These are phyloP conservation scores for Colletotrichum filicis DNA, from an alignment of 2,329 filamentous ascomycete species.

Conservation along the genomic window DNA sequence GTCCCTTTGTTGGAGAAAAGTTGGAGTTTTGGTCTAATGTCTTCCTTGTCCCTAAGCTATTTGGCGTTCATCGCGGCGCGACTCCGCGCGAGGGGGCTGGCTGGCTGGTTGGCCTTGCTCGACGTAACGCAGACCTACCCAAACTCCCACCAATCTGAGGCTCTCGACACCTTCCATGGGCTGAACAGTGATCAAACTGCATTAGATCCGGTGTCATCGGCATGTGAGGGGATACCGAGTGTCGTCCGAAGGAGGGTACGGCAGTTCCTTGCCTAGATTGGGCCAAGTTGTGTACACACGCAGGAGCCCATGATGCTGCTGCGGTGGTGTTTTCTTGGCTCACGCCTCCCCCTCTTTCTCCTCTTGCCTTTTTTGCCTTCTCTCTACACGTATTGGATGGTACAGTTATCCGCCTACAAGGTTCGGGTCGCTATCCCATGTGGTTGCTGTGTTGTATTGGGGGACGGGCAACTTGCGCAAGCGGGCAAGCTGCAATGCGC, in stretches of 20 bases:
- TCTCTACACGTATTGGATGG: neutral
- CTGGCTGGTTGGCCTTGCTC: neutral
- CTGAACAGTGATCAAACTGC: constrained; percentile 20
- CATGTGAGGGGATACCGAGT: constrained; percentile 25
- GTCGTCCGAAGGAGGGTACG: constrained; percentile 29
- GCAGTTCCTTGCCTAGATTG: constrained; percentile 11
- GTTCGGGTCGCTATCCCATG: neutral
- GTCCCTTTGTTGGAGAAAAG: neutral
- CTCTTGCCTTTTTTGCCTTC: neutral
- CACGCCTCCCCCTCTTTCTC: constrained; percentile 11
- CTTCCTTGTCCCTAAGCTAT: neutral
- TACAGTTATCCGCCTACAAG: neutral
- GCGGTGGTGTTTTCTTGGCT: constrained; percentile 8
- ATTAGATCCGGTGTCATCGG: constrained; percentile 28
- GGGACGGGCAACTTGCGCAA: constrained; percentile 17
- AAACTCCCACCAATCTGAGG: constrained; percentile 21
- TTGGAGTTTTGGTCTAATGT: neutral
- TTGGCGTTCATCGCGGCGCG: constrained; percentile 7
- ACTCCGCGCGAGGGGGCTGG: constrained; percentile 13
- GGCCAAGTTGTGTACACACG: neutral
- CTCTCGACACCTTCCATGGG: neutral
- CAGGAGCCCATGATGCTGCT: neutral
- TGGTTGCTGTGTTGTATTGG: constrained; percentile 4
- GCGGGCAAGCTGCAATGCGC: constrained; percentile 16
- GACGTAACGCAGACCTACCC: constrained; percentile 1